Conservation (phyloP, 2,329 filamentous ascomycete genomes). For the Ceratocystis cacaofunesta region DNA sequence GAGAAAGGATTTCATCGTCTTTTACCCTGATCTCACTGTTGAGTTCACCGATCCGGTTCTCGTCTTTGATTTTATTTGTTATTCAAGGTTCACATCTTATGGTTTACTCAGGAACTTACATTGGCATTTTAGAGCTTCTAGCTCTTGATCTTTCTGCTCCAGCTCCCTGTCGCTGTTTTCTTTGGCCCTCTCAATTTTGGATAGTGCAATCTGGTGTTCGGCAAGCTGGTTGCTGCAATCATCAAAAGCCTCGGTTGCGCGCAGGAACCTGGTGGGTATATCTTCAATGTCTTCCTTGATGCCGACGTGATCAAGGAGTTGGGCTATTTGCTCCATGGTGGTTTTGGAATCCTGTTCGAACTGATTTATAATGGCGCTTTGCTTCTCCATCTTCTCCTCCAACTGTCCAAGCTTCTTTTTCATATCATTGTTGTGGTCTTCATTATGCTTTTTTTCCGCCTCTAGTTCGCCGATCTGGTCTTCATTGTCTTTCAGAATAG, state of each 20-base stretch:
- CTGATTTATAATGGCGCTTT: background rate
- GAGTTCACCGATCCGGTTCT: background rate
- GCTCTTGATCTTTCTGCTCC: background rate
- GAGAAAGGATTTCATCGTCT: background rate
- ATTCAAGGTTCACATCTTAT: background rate
- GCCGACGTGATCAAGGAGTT: background rate
- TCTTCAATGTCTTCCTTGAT: background rate
- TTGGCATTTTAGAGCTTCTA: background rate
- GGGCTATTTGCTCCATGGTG: background rate
- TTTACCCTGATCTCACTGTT: slow-evolving; percentile 7
- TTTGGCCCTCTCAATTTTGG: background rate
- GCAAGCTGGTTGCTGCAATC: background rate
- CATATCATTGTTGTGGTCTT: slow-evolving; percentile 1
- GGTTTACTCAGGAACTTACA: background rate
- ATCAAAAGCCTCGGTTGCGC: background rate
- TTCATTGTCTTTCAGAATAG: slow-evolving; percentile 1
- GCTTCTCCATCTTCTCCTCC: background rate
- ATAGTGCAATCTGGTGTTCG: background rate
- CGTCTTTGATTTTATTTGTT: slow-evolving; percentile 3
- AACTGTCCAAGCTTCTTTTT: slow-evolving; percentile 1
- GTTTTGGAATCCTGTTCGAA: background rate
- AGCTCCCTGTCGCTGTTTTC: background rate
- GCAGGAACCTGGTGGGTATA: background rate
- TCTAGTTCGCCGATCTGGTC: slow-evolving; percentile 8
- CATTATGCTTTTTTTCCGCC: background rate